Evolutionary conservation across 768 basidiomycete genomes (phyloP).

Genomic region (Lentinula raphanica): DNA sequence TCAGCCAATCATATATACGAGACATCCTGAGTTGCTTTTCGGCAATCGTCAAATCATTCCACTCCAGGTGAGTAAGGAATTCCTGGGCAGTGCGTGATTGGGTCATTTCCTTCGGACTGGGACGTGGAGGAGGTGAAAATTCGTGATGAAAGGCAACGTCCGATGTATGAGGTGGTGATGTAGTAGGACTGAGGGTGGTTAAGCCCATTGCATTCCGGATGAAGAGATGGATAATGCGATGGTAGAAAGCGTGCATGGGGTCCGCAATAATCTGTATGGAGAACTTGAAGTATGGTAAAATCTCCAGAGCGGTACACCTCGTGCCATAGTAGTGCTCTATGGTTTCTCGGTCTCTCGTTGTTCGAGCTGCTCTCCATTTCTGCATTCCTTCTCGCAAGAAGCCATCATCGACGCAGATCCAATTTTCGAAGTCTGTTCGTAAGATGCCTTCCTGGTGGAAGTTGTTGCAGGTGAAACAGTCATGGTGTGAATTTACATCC

Average conservation of each 20-base stretch:
- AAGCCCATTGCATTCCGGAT: too few relatives aligned
- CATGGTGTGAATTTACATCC: not conserved
- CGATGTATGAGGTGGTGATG: too few relatives aligned
- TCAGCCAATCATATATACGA: too few relatives aligned
- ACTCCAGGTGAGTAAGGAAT: too few relatives aligned
- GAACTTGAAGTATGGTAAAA: not conserved
- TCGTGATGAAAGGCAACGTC: too few relatives aligned
- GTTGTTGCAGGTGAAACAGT: not conserved
- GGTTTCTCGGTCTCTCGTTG: not conserved
- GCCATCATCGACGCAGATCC: not conserved
- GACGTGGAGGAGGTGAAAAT: too few relatives aligned
- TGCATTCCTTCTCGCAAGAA: not conserved
- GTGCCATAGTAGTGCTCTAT: not conserved
- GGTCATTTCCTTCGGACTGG: too few relatives aligned
- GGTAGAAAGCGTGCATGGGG: not conserved
- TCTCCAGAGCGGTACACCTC: not conserved
- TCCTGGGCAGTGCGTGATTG: too few relatives aligned
- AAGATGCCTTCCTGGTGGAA: not conserved
- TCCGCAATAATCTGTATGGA: not conserved
- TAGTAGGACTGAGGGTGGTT: too few relatives aligned
- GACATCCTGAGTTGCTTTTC: too few relatives aligned
- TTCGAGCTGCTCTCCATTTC: not conserved
- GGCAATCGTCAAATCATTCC: too few relatives aligned
- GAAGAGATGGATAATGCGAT: too few relatives aligned
- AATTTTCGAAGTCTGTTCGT: not conserved